phyloP scores from a whole-genome alignment of 345 rosid genomes.

The Luvunga scandens region DNA sequence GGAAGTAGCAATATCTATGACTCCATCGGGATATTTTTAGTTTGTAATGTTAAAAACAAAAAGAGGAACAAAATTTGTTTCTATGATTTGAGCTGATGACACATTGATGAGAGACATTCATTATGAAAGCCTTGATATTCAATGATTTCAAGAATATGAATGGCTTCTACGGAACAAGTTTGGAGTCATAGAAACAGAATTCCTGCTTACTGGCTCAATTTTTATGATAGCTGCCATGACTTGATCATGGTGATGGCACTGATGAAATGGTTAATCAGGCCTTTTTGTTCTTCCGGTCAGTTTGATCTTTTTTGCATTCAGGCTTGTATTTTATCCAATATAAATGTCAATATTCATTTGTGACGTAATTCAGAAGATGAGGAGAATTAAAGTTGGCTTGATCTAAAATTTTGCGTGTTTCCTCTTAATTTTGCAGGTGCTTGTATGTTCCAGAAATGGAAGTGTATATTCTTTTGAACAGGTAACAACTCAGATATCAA shows the following conservation, averaged over 20 bases:
- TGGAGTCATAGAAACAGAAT: background rate
- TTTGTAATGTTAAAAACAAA: too few species aligned
- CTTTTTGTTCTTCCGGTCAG: background rate
- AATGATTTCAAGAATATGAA: background rate
- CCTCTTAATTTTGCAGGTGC: conserved; percentile 45
- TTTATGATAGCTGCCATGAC: background rate
- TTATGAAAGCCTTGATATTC: background rate
- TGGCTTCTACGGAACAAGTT: background rate
- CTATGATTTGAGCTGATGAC: background rate
- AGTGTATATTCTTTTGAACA: conserved; percentile 62
- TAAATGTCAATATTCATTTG: background rate
- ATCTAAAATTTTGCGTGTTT: background rate
- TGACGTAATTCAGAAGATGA: background rate
- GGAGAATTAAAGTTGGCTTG: background rate
- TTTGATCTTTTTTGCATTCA: background rate
- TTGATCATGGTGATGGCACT: background rate
- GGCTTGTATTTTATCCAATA: background rate
- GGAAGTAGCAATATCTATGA: background rate
- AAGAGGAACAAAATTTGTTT: background rate
- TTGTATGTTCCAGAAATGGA: conserved; percentile 87
- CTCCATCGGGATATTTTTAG: too few species aligned
- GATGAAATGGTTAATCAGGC: background rate
- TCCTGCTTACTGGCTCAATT: background rate
- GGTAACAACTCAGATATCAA: conserved; percentile 34
- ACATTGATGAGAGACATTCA: background rate